Evolutionary conservation across 352 stramenopile species (phyloP).

Genomic region (Globisporangium okanoganense): DNA sequence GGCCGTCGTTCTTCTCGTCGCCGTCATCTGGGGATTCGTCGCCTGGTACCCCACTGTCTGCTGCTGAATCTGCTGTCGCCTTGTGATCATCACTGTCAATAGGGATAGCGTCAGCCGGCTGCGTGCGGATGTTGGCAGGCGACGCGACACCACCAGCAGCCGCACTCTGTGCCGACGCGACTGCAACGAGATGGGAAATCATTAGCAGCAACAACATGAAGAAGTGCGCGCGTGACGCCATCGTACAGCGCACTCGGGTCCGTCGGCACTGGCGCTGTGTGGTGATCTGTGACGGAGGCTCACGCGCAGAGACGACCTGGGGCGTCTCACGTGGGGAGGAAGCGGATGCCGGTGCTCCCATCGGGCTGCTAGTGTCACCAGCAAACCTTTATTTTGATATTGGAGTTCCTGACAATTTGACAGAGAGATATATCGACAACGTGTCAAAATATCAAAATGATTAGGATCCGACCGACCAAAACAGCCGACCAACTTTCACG

Average conservation of each 20-base stretch:
- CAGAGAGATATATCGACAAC: no score
- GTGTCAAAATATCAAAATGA: no score
- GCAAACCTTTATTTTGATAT: no score
- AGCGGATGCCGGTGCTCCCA: no score
- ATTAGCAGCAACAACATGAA: background rate
- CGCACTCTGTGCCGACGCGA: background rate
- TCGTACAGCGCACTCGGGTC: no score
- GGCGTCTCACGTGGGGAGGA: background rate
- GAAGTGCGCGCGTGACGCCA: background rate
- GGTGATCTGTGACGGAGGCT: no score
- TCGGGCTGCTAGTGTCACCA: no score
- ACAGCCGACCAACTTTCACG: no score
- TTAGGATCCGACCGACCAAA: no score
- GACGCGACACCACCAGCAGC: background rate
- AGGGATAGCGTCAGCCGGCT: background rate
- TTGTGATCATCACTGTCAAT: background rate
- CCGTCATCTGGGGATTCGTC: background rate
- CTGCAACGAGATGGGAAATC: background rate
- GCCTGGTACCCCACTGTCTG: constrained; percentile 23
- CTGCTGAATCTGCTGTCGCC: background rate
- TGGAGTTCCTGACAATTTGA: no score
- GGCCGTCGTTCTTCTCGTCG: constrained; percentile 1
- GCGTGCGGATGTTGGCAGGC: background rate
- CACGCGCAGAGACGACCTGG: no score
- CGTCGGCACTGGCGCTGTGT: no score